Percentiles rank a stretch among this genome's conserved stretches.
These are phyloP conservation scores for Calonectria leucothoes DNA, from an alignment of 2,329 filamentous ascomycete genomes.

Conservation along the genomic window DNA sequence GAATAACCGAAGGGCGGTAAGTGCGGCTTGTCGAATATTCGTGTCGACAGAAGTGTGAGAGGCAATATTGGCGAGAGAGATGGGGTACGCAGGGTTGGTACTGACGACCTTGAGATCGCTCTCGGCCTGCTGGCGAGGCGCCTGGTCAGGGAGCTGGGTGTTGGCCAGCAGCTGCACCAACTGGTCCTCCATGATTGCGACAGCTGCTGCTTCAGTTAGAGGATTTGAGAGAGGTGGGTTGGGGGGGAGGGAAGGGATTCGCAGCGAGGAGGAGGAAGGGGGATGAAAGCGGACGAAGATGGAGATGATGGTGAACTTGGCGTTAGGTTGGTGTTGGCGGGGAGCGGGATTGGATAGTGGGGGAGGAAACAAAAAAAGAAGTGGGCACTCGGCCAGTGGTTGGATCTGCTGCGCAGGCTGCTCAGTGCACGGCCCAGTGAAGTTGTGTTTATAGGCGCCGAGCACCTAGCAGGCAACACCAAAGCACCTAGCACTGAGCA, in stretches of 20 bases:
- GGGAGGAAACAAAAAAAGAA: conserved; percentile 36
- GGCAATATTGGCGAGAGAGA: conserved; percentile 84
- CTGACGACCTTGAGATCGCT: conserved; percentile 80
- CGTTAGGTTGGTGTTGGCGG: conserved; percentile 32
- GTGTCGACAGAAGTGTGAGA: conserved; percentile 79
- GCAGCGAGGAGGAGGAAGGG: conserved; percentile 9
- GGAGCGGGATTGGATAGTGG: conserved; percentile 28
- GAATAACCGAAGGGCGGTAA: conserved; percentile 84
- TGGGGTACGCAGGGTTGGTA: conserved; percentile 77
- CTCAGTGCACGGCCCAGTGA: conserved; percentile 1
- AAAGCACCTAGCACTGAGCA: not conserved
- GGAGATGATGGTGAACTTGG: conserved; percentile 21
- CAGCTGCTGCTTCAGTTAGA: conserved; percentile 23
- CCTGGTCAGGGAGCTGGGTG: conserved; percentile 83
- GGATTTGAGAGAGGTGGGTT: not conserved
- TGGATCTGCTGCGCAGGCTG: conserved; percentile 17
- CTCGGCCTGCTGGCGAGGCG: conserved; percentile 87
- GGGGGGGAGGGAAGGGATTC: not conserved
- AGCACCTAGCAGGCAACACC: not conserved
- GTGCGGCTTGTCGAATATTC: conserved; percentile 83
- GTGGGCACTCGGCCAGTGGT: conserved; percentile 26
- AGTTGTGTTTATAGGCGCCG: conserved; percentile 11
- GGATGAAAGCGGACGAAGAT: conserved; percentile 1
- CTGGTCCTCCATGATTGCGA: conserved; percentile 83
- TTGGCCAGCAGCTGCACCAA: conserved; percentile 88